These are phyloP conservation scores for Alternaria novae-zelandiae DNA, from an alignment of 2,329 filamentous ascomycete genomes.

Conservation along the genomic window DNA sequence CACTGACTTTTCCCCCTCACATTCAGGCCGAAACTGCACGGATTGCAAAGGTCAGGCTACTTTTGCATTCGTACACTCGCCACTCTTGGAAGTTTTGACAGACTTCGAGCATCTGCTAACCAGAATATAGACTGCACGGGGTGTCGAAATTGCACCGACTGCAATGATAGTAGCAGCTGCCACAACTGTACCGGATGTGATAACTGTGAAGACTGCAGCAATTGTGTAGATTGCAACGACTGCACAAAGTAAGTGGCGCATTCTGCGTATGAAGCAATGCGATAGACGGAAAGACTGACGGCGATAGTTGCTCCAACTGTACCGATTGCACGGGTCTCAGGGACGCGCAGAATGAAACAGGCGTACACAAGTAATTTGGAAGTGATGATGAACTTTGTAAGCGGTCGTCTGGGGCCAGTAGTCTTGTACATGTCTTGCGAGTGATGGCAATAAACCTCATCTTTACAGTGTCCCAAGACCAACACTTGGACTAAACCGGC, in stretches of 20 bases:
- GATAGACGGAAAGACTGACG: background rate
- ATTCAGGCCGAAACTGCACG: slow-evolving; percentile 4
- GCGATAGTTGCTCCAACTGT: slow-evolving; percentile 10
- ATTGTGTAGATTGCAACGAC: slow-evolving; percentile 4
- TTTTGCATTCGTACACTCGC: background rate
- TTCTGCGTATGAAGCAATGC: background rate
- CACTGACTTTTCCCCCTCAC: background rate
- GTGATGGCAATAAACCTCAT: background rate
- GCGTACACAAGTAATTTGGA: slow-evolving; percentile 4
- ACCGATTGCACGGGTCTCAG: slow-evolving; percentile 11
- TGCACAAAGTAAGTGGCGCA: background rate
- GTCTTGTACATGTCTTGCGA: background rate
- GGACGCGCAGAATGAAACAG: slow-evolving; percentile 7
- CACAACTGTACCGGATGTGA: slow-evolving; percentile 5
- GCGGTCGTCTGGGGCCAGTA: background rate
- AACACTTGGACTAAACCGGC: background rate
- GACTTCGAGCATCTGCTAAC: background rate
- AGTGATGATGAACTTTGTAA: background rate
- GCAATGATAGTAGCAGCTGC: background rate
- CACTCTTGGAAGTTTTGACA: background rate
- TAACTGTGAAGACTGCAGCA: background rate
- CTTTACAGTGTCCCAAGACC: background rate
- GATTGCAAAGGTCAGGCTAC: slow-evolving; percentile 6
- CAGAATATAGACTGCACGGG: background rate
- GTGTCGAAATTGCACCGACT: slow-evolving; percentile 4